These are phyloP conservation scores for Lodderomyces pseudojiufengensis DNA, from an alignment of 1,139 yeast genomes.

Conservation along the genomic window DNA sequence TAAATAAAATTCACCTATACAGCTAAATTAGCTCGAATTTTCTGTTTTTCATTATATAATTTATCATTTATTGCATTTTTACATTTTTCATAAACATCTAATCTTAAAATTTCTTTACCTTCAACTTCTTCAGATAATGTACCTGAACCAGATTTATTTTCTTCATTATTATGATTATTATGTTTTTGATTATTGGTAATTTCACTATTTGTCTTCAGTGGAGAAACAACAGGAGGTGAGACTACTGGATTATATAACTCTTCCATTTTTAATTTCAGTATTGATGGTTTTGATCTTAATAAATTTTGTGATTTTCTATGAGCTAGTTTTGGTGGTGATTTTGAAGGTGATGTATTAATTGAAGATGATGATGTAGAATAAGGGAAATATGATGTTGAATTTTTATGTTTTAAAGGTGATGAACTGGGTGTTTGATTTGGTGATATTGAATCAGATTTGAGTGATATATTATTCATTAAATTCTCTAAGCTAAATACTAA, in stretches of 20 bases:
- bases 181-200: too few species aligned
- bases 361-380: neutral
- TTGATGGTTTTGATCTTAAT: constrained; percentile 22
- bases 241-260: constrained; percentile 26
- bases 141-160: neutral
- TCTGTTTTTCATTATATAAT: constrained; percentile 18
- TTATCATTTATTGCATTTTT: constrained; percentile 24
- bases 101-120: constrained; percentile 5
- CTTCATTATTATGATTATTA: neutral
- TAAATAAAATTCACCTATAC: too few species aligned
- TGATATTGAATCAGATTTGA: constrained; percentile 2
- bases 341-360: neutral
- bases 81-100: constrained; percentile 28
- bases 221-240: constrained; percentile 21
- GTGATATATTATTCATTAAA: neutral
- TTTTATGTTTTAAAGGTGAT: constrained; percentile 9
- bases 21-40: too few species aligned
- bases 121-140: constrained; percentile 5
- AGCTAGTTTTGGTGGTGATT: constrained; percentile 15
- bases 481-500: constrained; percentile 3
- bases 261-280: constrained; percentile 21
- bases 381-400: constrained; percentile 2
- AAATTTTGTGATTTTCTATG: constrained; percentile 18
- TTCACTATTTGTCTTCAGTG: too few species aligned
- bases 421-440: constrained; percentile 4